Evolutionary conservation across 2,329 filamentous ascomycete genomes (phyloP).

Genomic region (Trichoderma sp.): DNA sequence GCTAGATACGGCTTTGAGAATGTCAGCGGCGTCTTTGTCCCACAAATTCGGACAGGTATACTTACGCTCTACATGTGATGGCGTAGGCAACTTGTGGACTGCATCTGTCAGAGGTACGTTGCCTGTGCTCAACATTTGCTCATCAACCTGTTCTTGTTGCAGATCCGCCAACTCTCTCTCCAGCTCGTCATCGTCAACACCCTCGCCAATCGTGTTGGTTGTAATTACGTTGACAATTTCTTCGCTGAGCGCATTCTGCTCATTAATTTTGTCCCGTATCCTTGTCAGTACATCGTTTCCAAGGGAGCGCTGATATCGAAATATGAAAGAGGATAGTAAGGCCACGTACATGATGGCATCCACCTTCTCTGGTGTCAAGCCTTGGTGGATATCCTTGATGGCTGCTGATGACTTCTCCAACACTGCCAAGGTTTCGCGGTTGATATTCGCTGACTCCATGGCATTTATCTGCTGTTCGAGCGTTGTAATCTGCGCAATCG

Average conservation of each 20-base stretch:
- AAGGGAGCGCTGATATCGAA: background rate
- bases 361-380: constrained; percentile 90
- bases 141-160: constrained; percentile 90
- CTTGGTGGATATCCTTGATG: constrained; percentile 91
- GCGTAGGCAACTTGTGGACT: constrained; percentile 74
- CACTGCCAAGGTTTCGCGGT: constrained; percentile 89
- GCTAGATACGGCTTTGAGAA: constrained; percentile 34
- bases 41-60: constrained; percentile 27
- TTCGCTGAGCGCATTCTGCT: constrained; percentile 90
- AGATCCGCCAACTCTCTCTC: constrained; percentile 82
- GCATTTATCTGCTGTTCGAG: constrained; percentile 94
- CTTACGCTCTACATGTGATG: constrained; percentile 75
- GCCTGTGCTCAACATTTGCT: constrained; percentile 90
- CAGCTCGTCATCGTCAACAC: constrained; percentile 82
- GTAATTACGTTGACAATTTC: constrained; percentile 90
- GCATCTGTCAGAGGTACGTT: constrained; percentile 78
- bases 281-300: constrained; percentile 33
- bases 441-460: constrained; percentile 98
- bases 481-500: constrained; percentile 82
- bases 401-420: constrained; percentile 90
- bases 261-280: constrained; percentile 75
- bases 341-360: constrained; percentile 84
- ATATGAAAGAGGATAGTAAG: background rate
- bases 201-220: constrained; percentile 64
- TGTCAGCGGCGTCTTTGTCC: constrained; percentile 12